phyloP scores from a whole-genome alignment of 2,329 filamentous ascomycete species.

The Hypoxylon sp. region DNA sequence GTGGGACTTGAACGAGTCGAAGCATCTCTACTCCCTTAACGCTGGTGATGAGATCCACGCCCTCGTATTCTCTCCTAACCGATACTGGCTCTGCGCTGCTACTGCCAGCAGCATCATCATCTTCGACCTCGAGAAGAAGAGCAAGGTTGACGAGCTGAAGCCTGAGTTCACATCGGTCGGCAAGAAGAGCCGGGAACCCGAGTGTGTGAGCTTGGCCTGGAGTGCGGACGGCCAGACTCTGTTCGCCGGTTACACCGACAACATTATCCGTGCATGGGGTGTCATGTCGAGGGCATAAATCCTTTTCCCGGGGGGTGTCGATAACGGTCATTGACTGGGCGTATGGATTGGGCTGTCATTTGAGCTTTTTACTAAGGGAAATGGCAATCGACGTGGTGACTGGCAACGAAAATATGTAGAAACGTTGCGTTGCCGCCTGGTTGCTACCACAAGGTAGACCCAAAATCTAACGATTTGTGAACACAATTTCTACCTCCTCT shows the following conservation, averaged over 20 bases:
- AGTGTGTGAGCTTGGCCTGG: slow-evolving; percentile 98
- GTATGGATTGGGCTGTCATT: slow-evolving; percentile 56
- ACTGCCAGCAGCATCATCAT: slow-evolving; percentile 99
- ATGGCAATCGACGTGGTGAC: slow-evolving; percentile 51
- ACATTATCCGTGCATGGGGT: slow-evolving; percentile 98
- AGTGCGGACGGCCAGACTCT: slow-evolving; percentile 98
- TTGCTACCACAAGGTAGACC: slow-evolving; percentile 52
- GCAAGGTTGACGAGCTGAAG: slow-evolving; percentile 99
- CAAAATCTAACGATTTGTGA: slow-evolving; percentile 53
- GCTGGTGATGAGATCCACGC: slow-evolving; percentile 99
- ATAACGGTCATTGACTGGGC: slow-evolving; percentile 55
- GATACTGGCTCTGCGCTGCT: slow-evolving; percentile 99
- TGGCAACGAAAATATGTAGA: slow-evolving; percentile 49
- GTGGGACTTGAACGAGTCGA: slow-evolving; percentile 99
- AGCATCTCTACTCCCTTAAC: slow-evolving; percentile 99
- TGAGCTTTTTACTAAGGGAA: slow-evolving; percentile 54
- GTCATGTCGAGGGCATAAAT: slow-evolving; percentile 92
- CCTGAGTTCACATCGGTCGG: slow-evolving; percentile 95
- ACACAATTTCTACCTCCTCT: slow-evolving; percentile 42
- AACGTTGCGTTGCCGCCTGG: slow-evolving; percentile 48
- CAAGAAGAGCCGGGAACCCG: slow-evolving; percentile 99
- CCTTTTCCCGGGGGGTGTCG: slow-evolving; percentile 45
- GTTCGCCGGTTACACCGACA: slow-evolving; percentile 99
- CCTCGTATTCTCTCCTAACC: slow-evolving; percentile 99
- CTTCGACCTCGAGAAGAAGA: slow-evolving; percentile 99